Base-by-base conservation (phyloP, 2,329 filamentous ascomycete species). In the Fusarium brachygibbosum region DNA sequence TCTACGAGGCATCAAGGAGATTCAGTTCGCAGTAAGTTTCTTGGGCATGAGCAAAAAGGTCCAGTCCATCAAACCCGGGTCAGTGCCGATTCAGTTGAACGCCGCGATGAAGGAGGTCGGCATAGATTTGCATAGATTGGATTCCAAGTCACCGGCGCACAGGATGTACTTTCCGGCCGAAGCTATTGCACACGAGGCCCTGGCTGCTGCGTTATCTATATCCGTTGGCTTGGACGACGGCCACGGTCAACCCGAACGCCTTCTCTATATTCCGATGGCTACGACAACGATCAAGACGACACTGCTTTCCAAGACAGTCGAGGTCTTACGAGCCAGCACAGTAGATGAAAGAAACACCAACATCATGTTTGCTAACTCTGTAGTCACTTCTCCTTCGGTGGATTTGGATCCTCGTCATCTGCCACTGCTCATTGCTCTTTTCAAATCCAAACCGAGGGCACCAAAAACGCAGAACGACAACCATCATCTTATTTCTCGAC, bases 81-180 rank as follows among this genome's bases (percentile, higher is more conserved):
- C 90, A 29, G 84, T 86, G n/a, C 90, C 93, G 5, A 86, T 97
- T 10, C 89, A 92, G 63, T 85, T 98, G 64, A 97, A 95, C 75
- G 87, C 94, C 44, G 94, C 95, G 9, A 97, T 97, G 87, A 98
- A 99, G 78, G 97, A 99, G 78, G 89, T 99, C 41, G 95, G 95
- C 63, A 87, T 99, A 76, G 96, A 99, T 76, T 83, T 99, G 40
- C 91, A 98, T 77, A 90, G 95, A 23, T 86, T 99, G 56, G 95
- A 99, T 77, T 91, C 93, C 41, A 95, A 93, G 74, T 97, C 94
- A 17, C 94, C 96, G 1, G 94, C 95, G 0, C 96, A 99, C 83
- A 90, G 96, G 68, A 99, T 98, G 96, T 98, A 99, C 80, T 99
- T 99, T 76, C 93, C 94, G 4, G 89, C 91, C 23, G 91, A 93